Evolutionary conservation across 345 rosid genomes (phyloP).

Genomic region (Atalantia buxifolia): DNA sequence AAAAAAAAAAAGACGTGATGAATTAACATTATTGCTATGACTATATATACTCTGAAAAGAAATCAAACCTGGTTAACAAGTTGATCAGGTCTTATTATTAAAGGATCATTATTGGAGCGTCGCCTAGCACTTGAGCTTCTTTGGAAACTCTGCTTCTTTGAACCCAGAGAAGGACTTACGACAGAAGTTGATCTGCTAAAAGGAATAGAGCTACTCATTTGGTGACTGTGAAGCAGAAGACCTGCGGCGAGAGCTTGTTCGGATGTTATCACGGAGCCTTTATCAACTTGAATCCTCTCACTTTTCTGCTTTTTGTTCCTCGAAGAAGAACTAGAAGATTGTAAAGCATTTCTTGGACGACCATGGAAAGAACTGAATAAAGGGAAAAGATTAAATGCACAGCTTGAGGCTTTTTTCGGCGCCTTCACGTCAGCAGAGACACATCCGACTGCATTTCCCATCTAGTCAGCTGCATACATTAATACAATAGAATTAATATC

Average conservation of each 20-base stretch:
- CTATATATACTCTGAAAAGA: no score
- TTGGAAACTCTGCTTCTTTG: slow-evolving; percentile 18
- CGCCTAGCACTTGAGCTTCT: slow-evolving; percentile 35
- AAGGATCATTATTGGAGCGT: slow-evolving; percentile 14
- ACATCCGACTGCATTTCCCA: slow-evolving; percentile 7
- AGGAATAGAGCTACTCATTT: slow-evolving; percentile 14
- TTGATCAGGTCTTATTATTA: slow-evolving; percentile 5
- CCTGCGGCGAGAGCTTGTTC: slow-evolving; percentile 35
- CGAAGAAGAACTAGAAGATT: neutral
- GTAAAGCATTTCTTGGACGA: neutral
- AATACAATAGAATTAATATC: no score
- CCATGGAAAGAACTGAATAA: neutral
- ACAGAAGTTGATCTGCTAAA: slow-evolving; percentile 25
- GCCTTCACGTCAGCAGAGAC: neutral
- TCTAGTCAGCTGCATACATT: neutral
- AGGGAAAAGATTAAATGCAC: neutral
- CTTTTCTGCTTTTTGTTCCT: slow-evolving; percentile 14
- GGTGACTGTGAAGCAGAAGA: slow-evolving; percentile 26
- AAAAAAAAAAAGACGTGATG: no score
- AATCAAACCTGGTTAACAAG: slow-evolving; percentile 27
- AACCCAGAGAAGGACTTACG: slow-evolving; percentile 3
- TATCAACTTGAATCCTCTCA: neutral
- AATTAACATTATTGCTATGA: no score
- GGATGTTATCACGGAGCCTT: slow-evolving; percentile 2
- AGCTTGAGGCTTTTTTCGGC: neutral